A percentile compares a stretch with the other conserved stretches of the same genome.
Conservation (phyloP, 1,139 yeast genomes). For the Taiozyma sp. region DNA sequence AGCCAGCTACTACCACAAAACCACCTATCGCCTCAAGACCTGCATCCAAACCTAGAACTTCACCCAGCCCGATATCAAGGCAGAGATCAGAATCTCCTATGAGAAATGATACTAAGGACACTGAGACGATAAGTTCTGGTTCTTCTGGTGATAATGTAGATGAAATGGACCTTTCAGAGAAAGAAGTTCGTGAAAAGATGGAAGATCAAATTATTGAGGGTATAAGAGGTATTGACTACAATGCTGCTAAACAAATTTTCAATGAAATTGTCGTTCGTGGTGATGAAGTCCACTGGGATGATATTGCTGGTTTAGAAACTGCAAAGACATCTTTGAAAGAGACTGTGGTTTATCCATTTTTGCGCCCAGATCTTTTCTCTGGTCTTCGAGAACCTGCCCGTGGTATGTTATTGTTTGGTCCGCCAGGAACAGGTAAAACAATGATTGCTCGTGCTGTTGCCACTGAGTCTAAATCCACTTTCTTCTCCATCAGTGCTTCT, state of each 20-base stretch:
- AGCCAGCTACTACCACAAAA: neutral
- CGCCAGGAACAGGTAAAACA: conserved; percentile 98
- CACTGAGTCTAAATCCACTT: conserved; percentile 91
- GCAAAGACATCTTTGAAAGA: conserved; percentile 91
- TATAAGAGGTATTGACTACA: conserved; percentile 45
- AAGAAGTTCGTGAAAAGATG: conserved; percentile 26
- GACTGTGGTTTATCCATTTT: conserved; percentile 93
- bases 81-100: conserved; percentile 19
- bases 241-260: conserved; percentile 78
- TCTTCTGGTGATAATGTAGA: conserved; percentile 20
- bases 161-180: conserved; percentile 21
- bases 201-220: conserved; percentile 33
- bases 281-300: conserved; percentile 96
- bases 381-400: conserved; percentile 95
- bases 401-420: conserved; percentile 95
- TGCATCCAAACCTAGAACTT: conserved; percentile 1
- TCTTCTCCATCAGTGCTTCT: conserved; percentile 88
- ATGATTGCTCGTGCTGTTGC: conserved; percentile 98
- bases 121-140: conserved; percentile 27
- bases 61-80: conserved; percentile 1
- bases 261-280: conserved; percentile 92
- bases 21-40: conserved; percentile 1
- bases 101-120: conserved; percentile 26
- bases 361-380: conserved; percentile 86
- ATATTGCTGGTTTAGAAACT: conserved; percentile 86